These are phyloP conservation scores for Colletotrichum tabaci DNA, from an alignment of 2,329 filamentous ascomycete species.

Conservation along the genomic window DNA sequence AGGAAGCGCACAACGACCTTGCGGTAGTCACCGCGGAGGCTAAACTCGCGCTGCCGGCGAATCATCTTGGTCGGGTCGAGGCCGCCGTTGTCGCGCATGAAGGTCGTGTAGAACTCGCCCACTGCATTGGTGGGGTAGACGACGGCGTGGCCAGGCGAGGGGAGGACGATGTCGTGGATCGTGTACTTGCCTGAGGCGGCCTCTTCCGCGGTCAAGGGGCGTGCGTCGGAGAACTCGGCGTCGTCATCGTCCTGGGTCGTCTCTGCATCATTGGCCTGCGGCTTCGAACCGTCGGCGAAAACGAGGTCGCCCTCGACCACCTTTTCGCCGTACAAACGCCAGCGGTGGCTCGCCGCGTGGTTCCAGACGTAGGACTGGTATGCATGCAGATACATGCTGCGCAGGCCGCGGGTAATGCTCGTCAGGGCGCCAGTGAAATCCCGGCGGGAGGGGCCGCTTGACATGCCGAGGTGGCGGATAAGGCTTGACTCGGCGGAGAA, in stretches of 20 bases:
- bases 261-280: slow-evolving; percentile 52
- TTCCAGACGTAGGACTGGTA: slow-evolving; percentile 99
- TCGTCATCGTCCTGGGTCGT: slow-evolving; percentile 74
- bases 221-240: slow-evolving; percentile 70
- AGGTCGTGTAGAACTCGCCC: slow-evolving; percentile 85
- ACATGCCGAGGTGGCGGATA: slow-evolving; percentile 79
- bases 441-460: slow-evolving; percentile 57
- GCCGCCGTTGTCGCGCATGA: slow-evolving; percentile 87
- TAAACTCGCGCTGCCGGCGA: slow-evolving; percentile 87
- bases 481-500: slow-evolving; percentile 86
- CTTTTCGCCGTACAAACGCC: slow-evolving; percentile 79
- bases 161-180: slow-evolving; percentile 91
- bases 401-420: slow-evolving; percentile 84
- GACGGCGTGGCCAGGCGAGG: slow-evolving; percentile 92
- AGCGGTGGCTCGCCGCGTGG: slow-evolving; percentile 83
- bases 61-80: slow-evolving; percentile 92
- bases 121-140: slow-evolving; percentile 88
- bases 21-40: slow-evolving; percentile 89
- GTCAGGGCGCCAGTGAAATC: slow-evolving; percentile 89
- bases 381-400: slow-evolving; percentile 96
- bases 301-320: slow-evolving; percentile 91
- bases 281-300: slow-evolving; percentile 59
- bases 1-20: slow-evolving; percentile 84
- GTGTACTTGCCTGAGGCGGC: slow-evolving; percentile 81
- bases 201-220: slow-evolving; percentile 83